Conservation (phyloP, 176 grass and related monocot species). For the Otatea glauca region DNA sequence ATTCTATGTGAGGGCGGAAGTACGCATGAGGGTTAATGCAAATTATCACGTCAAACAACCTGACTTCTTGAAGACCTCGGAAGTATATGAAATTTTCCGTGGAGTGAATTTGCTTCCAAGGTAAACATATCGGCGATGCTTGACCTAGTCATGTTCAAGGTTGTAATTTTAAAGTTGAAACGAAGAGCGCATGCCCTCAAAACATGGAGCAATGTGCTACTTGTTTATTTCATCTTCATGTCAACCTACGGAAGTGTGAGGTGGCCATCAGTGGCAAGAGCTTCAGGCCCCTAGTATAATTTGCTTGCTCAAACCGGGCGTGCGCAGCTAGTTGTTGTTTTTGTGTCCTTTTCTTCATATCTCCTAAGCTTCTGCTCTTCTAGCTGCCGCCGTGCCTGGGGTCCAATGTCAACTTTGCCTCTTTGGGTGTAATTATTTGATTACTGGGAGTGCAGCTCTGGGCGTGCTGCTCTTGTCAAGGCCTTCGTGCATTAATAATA, state of each 20-base stretch:
- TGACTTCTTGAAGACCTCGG: not conserved
- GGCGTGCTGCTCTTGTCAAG: conserved; percentile 44
- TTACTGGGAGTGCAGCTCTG: conserved; percentile 37
- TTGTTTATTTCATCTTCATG: conserved; percentile 61
- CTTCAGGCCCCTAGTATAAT: conserved; percentile 54
- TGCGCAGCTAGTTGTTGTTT: conserved; percentile 37
- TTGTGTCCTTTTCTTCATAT: not conserved
- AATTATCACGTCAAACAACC: not conserved
- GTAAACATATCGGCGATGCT: conserved; percentile 14
- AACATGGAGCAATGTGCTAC: conserved; percentile 67
- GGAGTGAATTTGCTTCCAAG: conserved; percentile 37
- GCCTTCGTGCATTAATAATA: conserved; percentile 10
- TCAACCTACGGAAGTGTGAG: conserved; percentile 64
- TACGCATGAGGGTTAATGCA: not conserved
- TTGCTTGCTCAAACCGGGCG: conserved; percentile 38
- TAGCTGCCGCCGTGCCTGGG: conserved; percentile 32
- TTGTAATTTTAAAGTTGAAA: conserved; percentile 53
- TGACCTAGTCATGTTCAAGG: conserved; percentile 34
- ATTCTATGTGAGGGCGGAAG: not conserved
- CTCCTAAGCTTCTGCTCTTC: not conserved
- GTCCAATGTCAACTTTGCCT: conserved; percentile 63
- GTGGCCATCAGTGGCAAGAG: conserved; percentile 71
- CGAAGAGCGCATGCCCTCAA: conserved; percentile 71
- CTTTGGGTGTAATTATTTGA: conserved; percentile 56
- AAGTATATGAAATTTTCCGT: not conserved